These are phyloP conservation scores for Leccinum fibrillosum DNA, from an alignment of 768 basidiomycete species.

Conservation along the genomic window DNA sequence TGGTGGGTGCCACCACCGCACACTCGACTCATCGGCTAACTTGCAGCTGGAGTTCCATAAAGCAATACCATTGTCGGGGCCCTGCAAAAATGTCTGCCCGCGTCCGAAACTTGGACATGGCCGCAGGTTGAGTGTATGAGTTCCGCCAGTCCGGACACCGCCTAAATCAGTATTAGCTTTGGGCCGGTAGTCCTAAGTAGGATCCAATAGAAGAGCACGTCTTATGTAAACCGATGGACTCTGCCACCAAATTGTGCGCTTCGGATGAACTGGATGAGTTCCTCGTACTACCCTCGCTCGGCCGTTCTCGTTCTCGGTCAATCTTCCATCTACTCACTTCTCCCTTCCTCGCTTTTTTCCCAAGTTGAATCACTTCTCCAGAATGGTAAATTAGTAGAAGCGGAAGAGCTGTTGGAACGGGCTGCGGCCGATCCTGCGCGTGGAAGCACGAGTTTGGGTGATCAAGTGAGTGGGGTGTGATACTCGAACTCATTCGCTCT, in stretches of 20 bases:
- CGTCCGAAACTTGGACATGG: no score
- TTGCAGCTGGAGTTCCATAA: neutral
- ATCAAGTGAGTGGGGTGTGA: slow-evolving; percentile 8
- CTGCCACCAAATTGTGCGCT: no score
- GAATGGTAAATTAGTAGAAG: slow-evolving; percentile 62
- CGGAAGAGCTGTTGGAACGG: slow-evolving; percentile 55
- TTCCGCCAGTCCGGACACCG: no score
- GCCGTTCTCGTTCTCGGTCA: slow-evolving; percentile 59
- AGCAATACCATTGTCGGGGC: neutral
- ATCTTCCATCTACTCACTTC: slow-evolving; percentile 60
- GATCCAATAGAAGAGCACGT: no score
- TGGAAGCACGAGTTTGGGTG: slow-evolving; percentile 4
- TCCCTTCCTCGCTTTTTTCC: slow-evolving; percentile 68
- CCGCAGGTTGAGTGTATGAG: no score
- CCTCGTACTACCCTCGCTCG: slow-evolving; percentile 58
- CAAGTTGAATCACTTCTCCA: slow-evolving; percentile 72
- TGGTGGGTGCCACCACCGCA: neutral
- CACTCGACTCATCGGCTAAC: no score
- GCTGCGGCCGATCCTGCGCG: slow-evolving; percentile 37
- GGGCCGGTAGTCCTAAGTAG: no score
- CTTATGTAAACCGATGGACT: slow-evolving; percentile 12
- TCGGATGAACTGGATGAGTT: slow-evolving; percentile 16
- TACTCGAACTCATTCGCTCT: neutral
- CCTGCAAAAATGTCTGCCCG: no score
- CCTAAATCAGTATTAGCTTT: no score